phyloP scores from a whole-genome alignment of 306 rosid species.

The Lablab purpureus region DNA sequence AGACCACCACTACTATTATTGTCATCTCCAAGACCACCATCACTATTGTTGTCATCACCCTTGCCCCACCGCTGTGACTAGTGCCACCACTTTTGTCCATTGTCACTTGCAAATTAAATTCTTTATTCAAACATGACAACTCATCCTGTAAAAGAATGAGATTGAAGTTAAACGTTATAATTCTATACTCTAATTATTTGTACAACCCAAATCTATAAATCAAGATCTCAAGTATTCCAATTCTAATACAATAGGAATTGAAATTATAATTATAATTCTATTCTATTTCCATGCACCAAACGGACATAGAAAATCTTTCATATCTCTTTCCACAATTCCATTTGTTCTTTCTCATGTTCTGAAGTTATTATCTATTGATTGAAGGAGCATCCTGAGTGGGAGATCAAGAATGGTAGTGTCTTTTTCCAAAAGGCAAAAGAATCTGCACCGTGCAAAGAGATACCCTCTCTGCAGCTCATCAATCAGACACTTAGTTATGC shows the following conservation, averaged over 20 bases:
- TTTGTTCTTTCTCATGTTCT: conserved; percentile 15
- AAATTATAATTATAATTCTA: background rate
- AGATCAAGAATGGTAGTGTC: conserved; percentile 66
- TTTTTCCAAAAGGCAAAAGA: conserved; percentile 89
- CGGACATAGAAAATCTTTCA: background rate
- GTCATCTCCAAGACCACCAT: background rate
- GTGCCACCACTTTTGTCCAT: background rate
- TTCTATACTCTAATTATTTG: background rate
- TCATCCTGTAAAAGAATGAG: background rate
- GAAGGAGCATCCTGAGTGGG: conserved; percentile 99
- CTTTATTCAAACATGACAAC: background rate
- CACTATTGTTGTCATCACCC: background rate
- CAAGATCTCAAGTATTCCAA: background rate
- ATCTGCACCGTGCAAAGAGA: conserved; percentile 95
- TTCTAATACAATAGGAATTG: background rate
- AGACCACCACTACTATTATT: background rate
- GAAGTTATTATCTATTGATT: conserved; percentile 22
- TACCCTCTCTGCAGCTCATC: conserved; percentile 95
- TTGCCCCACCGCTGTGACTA: background rate
- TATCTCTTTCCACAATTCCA: background rate
- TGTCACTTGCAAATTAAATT: background rate
- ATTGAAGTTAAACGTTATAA: background rate
- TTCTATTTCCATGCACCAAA: background rate
- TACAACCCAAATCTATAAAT: background rate
- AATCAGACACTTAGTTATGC: conserved; percentile 98